phyloP scores from a whole-genome alignment of 371 early-diverging fungal genomes.

The Massospora cicadina region DNA sequence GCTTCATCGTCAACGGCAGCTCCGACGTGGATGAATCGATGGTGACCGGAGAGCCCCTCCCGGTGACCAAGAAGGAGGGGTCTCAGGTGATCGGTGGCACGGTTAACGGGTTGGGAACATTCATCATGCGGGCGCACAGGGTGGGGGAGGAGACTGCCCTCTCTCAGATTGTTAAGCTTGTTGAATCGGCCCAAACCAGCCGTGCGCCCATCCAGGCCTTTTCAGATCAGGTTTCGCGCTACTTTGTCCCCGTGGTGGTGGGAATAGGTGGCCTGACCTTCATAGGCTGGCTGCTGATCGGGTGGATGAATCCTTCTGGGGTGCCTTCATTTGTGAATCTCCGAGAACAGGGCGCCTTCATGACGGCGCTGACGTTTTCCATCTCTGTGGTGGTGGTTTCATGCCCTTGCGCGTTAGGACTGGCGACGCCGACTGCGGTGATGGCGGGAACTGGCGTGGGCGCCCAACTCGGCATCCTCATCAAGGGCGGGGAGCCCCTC shows the following conservation, averaged over 20 bases:
- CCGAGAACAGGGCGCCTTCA: constrained; percentile 32
- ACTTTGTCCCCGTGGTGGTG: constrained; percentile 82
- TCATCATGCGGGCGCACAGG: constrained; percentile 46
- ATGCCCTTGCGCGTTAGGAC: constrained; percentile 91
- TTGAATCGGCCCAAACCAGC: constrained; percentile 67
- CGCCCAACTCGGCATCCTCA: constrained; percentile 74
- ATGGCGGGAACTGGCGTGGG: constrained; percentile 97
- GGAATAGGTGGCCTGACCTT: constrained; percentile 51
- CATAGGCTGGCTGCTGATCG: constrained; percentile 50
- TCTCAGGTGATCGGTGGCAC: constrained; percentile 77
- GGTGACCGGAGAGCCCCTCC: constrained; percentile 93
- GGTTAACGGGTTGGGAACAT: constrained; percentile 66
- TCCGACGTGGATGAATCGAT: constrained; percentile 92
- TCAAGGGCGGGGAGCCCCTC: constrained; percentile 69
- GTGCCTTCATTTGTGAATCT: constrained; percentile 32
- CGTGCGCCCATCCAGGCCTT: constrained; percentile 76
- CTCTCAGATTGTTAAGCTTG: constrained; percentile 73
- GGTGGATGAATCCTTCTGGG: constrained; percentile 22
- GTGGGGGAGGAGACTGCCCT: constrained; percentile 73
- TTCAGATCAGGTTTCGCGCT: constrained; percentile 63
- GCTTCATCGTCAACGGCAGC: constrained; percentile 59
- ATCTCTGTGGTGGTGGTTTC: constrained; percentile 93
- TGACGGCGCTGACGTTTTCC: constrained; percentile 69
- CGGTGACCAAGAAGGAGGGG: constrained; percentile 57
- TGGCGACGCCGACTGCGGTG: constrained; percentile 92